Evolutionary conservation across 305 asterid species (phyloP), one percentile per base, ranked within the genome.

Genomic region (Rubia peregrina): DNA sequence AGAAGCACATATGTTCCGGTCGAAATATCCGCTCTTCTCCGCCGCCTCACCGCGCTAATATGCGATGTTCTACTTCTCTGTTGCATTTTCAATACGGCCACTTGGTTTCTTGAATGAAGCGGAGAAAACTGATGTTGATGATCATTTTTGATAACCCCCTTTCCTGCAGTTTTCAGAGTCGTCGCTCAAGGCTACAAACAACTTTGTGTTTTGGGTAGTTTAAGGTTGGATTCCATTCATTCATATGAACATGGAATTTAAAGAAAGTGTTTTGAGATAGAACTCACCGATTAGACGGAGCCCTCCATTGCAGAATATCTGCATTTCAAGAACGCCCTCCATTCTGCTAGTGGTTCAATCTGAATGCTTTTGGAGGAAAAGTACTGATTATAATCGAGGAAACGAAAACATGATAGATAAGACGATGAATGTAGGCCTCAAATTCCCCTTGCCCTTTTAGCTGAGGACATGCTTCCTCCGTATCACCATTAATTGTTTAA

Each of bases 1-100:
- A 91, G 80, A n/a, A 91, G 63, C 1, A 91, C 95, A 26, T 88
- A 89, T 0, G 95, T 87, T 4, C 86, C 96, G 0, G 84, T 87
- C 41, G 79, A 80, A 41, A 78, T 82, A 65, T 85, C 79, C 6
- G 95, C 76, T 80, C 98, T 84, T 69, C 95, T 88, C 81, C 96
- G 86, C 81, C 98, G 87, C 81, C 98, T 83, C 81, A 43, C 72
- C 5, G 78, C 90, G 38, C 76, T 41, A 10, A 79, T 79, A 94
- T 88, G 78, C 66, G 14, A 48, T 3, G 40, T 7, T 14, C 42
- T 48, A 24, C 24, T 9, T 19, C 44, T 19, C 48, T 17, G 70
- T 66, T 67, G 72, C 67, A 19, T 69, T 51, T 55, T 30, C 61
- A 22, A n/a, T 40, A 2, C 65, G 46, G 48, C 42, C 57, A 43